These are phyloP conservation scores for Russula vinacea DNA, from an alignment of 768 basidiomycete genomes.

Conservation along the genomic window DNA sequence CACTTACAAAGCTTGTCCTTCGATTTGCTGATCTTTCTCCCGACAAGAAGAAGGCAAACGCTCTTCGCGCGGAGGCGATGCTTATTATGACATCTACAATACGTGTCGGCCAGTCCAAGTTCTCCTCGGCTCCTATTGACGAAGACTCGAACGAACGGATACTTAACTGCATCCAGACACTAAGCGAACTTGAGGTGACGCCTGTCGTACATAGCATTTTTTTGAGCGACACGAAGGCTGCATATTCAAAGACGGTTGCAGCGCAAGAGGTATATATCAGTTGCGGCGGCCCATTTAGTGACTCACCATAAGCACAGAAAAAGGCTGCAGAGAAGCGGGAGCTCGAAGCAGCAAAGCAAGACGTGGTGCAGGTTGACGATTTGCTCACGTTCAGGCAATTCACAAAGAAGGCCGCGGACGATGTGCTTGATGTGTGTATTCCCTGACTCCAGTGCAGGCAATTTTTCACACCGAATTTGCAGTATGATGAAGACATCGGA, in stretches of 20 bases:
- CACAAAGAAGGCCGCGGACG: slow-evolving; percentile 83
- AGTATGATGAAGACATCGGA: slow-evolving; percentile 89
- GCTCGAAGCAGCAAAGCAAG: slow-evolving; percentile 63
- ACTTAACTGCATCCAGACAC: slow-evolving; percentile 90
- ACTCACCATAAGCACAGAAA: slow-evolving; percentile 48
- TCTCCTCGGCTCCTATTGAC: slow-evolving; percentile 91
- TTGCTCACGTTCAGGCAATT: slow-evolving; percentile 90
- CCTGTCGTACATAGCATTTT: slow-evolving; percentile 65
- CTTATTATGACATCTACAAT: slow-evolving; percentile 97
- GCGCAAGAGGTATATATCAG: slow-evolving; percentile 73
- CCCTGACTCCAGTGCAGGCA: background rate
- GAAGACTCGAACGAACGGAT: slow-evolving; percentile 97
- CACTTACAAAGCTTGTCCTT: slow-evolving; percentile 88
- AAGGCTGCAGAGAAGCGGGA: slow-evolving; percentile 89
- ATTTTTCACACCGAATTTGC: background rate
- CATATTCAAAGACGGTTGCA: slow-evolving; percentile 92
- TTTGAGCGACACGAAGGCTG: slow-evolving; percentile 82
- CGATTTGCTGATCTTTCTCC: slow-evolving; percentile 54
- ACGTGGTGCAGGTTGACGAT: slow-evolving; percentile 89
- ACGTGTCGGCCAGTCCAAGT: slow-evolving; percentile 96
- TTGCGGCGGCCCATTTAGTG: background rate
- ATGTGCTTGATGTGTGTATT: slow-evolving; percentile 61
- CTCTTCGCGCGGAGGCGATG: slow-evolving; percentile 91
- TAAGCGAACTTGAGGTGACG: slow-evolving; percentile 69
- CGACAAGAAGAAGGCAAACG: slow-evolving; percentile 59